These are phyloP conservation scores for Pelargonium citronellum DNA, from an alignment of 441 rosid genomes.

Conservation along the genomic window DNA sequence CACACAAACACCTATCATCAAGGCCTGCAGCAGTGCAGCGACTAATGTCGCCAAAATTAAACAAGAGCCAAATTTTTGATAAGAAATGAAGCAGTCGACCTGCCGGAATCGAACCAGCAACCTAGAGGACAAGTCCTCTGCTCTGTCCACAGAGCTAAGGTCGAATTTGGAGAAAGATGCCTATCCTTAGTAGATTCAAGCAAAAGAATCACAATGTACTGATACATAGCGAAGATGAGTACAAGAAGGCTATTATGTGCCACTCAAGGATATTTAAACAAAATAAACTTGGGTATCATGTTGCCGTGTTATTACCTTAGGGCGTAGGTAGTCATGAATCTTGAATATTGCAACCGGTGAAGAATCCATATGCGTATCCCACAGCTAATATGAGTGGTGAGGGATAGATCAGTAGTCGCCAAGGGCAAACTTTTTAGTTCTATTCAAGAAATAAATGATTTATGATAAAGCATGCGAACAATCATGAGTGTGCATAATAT, in stretches of 20 bases:
- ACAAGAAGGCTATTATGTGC: constrained; percentile 7
- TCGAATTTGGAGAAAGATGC: constrained; percentile 16
- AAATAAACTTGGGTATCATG: not conserved
- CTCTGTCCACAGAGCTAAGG: constrained; percentile 39
- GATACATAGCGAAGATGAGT: constrained; percentile 8
- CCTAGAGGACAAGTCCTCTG: constrained; percentile 30
- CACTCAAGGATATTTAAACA: not conserved
- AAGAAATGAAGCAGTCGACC: not conserved
- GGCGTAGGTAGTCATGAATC: constrained; percentile 55
- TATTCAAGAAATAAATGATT: not conserved
- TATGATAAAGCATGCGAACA: not conserved
- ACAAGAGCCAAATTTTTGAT: not conserved
- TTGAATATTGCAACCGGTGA: constrained; percentile 51
- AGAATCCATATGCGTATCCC: constrained; percentile 60
- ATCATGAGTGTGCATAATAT: not conserved
- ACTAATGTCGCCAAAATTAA: not conserved
- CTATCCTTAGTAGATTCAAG: constrained; percentile 9
- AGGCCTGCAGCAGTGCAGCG: not conserved
- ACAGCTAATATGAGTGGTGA: constrained; percentile 37
- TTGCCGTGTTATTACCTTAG: constrained; percentile 39
- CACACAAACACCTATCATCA: not conserved
- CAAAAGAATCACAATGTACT: constrained; percentile 8
- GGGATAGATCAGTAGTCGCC: constrained; percentile 22
- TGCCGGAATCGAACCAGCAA: constrained; percentile 3
- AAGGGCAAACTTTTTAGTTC: not conserved